Base-by-base conservation (phyloP, 768 basidiomycete species). In the Pleurotus cornucopiae region DNA sequence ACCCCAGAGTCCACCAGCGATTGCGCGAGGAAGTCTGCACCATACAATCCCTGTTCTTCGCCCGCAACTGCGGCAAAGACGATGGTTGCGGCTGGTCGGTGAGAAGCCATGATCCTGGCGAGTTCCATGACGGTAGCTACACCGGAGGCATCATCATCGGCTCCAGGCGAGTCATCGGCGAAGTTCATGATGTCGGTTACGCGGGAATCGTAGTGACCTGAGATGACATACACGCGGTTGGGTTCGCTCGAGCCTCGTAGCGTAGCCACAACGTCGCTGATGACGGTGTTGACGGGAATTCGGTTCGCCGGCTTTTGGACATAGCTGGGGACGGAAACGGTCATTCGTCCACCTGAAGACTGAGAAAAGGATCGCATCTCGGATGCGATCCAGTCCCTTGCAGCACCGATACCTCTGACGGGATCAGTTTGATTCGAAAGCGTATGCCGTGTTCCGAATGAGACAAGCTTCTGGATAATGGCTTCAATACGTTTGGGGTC, bases 41-140 rank as follows among this genome's bases (percentile, higher is more conserved):
- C 80, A 58, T 68, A 78, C 6, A 82, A 63, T 2, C 77, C 78
- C 59, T 83, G 81, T 58, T 82, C 80, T 62, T 82, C 80, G 6
- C 79, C 80, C 4, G 74, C 72, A 6, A 82, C 79, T 2, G 74
- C 77, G 1, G 73, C 76, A 41, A 82, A 79, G 61, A 83, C 76
- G 57, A 81, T 77, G 2, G 80, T 82, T 14, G 81, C 77, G 4
- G 69, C 69, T 2, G 79, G 73, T 6, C 69, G 63, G 48, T 77
- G 74, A 2, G 70, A 72, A n/a, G 79, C 76, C 71, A 81, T 73
- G 4, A 83, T 69, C 16, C 81, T 68, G 2, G 79, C 76, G 11
- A 82, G 67, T 62, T 82, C 80, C 73, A 82, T 75, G 0, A 76
- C 74, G n/a, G 81, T 71, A 7, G 81, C 81, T 12, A 82, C 80